These are phyloP conservation scores for Trichophyton verrucosum DNA, from an alignment of 2,329 filamentous ascomycete genomes.

Conservation along the genomic window DNA sequence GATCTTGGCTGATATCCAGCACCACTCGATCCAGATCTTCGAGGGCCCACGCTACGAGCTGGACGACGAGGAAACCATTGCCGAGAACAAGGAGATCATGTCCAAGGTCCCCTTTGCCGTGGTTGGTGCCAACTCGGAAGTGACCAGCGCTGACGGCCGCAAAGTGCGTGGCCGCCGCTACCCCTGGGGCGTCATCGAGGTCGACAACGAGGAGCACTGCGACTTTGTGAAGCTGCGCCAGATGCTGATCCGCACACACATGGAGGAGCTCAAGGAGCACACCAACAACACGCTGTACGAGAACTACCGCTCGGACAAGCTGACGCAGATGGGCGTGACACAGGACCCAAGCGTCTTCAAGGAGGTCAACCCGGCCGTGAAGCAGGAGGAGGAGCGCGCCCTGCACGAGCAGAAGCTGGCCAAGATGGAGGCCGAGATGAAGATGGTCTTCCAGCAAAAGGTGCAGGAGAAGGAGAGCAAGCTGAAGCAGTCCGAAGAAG, in stretches of 20 bases:
- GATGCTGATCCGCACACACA: conserved; percentile 99
- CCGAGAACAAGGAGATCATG: conserved; percentile 99
- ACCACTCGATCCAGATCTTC: conserved; percentile 97
- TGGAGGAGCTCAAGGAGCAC: conserved; percentile 99
- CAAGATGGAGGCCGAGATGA: conserved; percentile 99
- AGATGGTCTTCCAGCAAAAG: conserved; percentile 99
- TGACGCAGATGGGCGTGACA: conserved; percentile 94
- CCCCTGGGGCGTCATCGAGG: conserved; percentile 97
- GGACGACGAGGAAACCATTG: conserved; percentile 98
- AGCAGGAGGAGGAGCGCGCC: conserved; percentile 97
- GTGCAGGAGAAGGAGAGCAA: conserved; percentile 99
- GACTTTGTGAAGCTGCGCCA: conserved; percentile 99
- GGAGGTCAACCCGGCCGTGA: conserved; percentile 99
- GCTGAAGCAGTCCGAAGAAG: conserved; percentile 97
- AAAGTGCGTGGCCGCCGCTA: conserved; percentile 93
- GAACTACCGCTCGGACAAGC: conserved; percentile 99
- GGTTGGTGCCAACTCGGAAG: conserved; percentile 91
- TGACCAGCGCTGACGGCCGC: conserved; percentile 79
- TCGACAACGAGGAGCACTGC: conserved; percentile 99
- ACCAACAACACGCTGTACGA: conserved; percentile 98
- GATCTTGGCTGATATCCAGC: conserved; percentile 94
- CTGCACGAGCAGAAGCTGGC: conserved; percentile 99
- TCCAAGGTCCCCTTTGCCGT: conserved; percentile 98
- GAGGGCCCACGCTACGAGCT: conserved; percentile 97
- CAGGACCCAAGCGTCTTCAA: conserved; percentile 99